These are phyloP conservation scores for Komagataea norvegica DNA, from an alignment of 1,139 yeast species.

Conservation along the genomic window DNA sequence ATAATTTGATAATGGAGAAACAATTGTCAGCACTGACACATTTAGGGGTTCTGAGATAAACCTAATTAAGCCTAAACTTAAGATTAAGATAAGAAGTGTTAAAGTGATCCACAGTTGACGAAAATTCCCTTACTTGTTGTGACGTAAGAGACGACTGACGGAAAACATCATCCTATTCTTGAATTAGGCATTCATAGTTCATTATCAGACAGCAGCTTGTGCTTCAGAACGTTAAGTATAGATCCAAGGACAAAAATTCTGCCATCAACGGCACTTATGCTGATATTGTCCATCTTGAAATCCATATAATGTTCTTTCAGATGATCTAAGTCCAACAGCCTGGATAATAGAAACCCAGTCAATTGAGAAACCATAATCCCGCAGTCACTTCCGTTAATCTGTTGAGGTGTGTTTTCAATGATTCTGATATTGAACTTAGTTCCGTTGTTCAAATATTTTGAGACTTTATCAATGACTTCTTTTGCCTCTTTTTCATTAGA, in stretches of 20 bases:
- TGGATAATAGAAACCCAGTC: conserved; percentile 37
- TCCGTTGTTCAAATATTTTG: conserved; percentile 26
- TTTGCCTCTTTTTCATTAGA: conserved; percentile 38
- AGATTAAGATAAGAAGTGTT: too few relatives aligned
- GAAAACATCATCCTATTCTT: too few relatives aligned
- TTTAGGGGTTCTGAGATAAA: too few relatives aligned
- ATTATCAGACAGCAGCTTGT: conserved; percentile 11
- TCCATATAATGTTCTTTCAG: conserved; percentile 27
- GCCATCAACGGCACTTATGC: conserved; percentile 39
- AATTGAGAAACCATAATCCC: conserved; percentile 50
- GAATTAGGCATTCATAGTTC: neutral
- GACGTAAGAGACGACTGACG: too few relatives aligned
- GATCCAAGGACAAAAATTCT: conserved; percentile 38
- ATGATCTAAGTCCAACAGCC: conserved; percentile 30
- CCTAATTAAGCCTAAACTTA: too few relatives aligned
- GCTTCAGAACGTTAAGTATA: conserved; percentile 18
- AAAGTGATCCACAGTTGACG: too few relatives aligned
- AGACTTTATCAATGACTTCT: conserved; percentile 32
- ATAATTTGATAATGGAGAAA: too few relatives aligned
- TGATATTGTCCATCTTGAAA: conserved; percentile 31
- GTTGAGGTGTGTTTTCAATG: conserved; percentile 58
- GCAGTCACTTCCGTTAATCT: conserved; percentile 71
- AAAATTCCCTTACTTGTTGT: too few relatives aligned
- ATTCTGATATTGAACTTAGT: conserved; percentile 21
- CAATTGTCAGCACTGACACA: too few relatives aligned